Conservation (phyloP, 805 yeast species). For the Yamadazyma insecticola region DNA sequence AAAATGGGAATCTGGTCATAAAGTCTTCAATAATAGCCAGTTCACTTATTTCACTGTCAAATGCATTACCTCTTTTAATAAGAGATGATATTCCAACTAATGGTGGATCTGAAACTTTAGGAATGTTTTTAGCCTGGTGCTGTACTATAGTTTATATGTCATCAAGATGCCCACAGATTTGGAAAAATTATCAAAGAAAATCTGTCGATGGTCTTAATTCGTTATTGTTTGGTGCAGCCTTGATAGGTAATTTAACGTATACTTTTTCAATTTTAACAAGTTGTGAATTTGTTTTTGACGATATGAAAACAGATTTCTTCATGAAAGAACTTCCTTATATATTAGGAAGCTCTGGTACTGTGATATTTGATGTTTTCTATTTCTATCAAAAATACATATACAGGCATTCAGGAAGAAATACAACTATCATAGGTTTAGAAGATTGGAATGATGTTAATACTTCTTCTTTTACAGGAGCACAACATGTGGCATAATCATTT, state of each 20-base stretch:
- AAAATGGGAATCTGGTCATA: conserved; percentile 6
- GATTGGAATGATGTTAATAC: no score
- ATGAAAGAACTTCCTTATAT: conserved; percentile 74
- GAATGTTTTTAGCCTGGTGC: conserved; percentile 59
- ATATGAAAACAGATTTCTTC: conserved; percentile 44
- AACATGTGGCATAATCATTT: no score
- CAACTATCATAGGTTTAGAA: conserved; percentile 17
- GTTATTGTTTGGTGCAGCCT: conserved; percentile 70
- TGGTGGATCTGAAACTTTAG: conserved; percentile 9
- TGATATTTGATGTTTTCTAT: conserved; percentile 67
- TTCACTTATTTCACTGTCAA: conserved; percentile 4
- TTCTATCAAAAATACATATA: conserved; percentile 54
- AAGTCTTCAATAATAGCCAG: conserved; percentile 7
- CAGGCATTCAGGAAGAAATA: conserved; percentile 16
- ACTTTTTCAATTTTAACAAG: conserved; percentile 69
- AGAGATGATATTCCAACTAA: conserved; percentile 3
- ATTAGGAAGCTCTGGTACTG: conserved; percentile 82
- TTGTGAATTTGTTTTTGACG: conserved; percentile 40
- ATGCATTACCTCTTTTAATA: conserved; percentile 7
- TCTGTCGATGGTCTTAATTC: conserved; percentile 88
- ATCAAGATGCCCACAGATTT: conserved; percentile 81
- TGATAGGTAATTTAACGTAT: conserved; percentile 74
- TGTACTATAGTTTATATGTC: conserved; percentile 72
- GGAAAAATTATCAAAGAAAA: conserved; percentile 69
- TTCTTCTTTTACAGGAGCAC: no score